Conservation (phyloP, 352 stramenopile species). For the Pilasporangium apinafurcum region DNA sequence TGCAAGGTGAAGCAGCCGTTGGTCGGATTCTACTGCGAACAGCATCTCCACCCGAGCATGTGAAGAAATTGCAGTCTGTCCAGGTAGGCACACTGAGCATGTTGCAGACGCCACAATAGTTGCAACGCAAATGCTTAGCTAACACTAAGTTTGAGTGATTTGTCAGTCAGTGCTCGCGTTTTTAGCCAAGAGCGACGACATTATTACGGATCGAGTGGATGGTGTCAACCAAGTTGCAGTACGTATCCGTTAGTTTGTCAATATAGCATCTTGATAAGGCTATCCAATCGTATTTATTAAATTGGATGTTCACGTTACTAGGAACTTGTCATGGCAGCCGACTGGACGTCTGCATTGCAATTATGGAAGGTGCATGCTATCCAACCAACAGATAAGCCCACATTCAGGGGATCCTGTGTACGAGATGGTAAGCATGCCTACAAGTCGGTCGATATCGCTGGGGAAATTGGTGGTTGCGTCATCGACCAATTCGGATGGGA, state of each 20-base stretch:
- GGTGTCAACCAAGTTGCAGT: slow-evolving; percentile 63
- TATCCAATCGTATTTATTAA: background rate
- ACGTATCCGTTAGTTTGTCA: slow-evolving; percentile 6
- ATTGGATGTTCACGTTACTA: slow-evolving; percentile 8
- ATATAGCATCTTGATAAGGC: background rate
- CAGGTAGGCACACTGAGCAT: too few species aligned
- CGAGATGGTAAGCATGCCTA: slow-evolving; percentile 71
- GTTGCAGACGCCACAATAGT: too few species aligned
- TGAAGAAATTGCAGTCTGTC: slow-evolving; percentile 49
- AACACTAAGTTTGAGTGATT: too few species aligned
- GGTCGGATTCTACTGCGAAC: slow-evolving; percentile 61
- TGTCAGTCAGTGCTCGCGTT: slow-evolving; percentile 55
- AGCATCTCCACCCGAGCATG: slow-evolving; percentile 31
- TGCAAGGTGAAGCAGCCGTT: slow-evolving; percentile 68
- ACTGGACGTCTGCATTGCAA: slow-evolving; percentile 47
- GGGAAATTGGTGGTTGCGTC: slow-evolving; percentile 48
- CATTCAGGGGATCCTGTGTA: slow-evolving; percentile 73
- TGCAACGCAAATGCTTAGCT: too few species aligned
- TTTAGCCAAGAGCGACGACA: slow-evolving; percentile 41
- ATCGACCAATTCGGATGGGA: slow-evolving; percentile 54
- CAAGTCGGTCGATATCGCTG: slow-evolving; percentile 58
- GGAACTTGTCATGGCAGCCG: slow-evolving; percentile 33
- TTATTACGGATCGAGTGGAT: slow-evolving; percentile 38
- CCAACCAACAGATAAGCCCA: slow-evolving; percentile 17
- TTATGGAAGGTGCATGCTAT: slow-evolving; percentile 50